phyloP scores from a whole-genome alignment of 2,329 filamentous ascomycete species.

The Calonectria honghensis region DNA sequence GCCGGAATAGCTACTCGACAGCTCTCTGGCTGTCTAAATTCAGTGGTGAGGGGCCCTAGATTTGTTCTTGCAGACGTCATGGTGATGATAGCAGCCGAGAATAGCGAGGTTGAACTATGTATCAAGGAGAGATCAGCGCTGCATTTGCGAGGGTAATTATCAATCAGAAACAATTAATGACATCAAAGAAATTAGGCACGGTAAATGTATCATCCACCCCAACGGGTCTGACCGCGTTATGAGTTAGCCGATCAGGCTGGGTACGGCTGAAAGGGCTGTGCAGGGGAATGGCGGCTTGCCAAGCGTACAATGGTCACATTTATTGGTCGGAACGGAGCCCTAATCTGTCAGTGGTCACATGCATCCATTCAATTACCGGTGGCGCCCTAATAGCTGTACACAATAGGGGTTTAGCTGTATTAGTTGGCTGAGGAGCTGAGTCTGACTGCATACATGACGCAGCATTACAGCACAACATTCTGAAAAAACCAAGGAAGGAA shows the following conservation, averaged over 20 bases:
- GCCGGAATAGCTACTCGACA: neutral
- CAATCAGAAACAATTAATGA: neutral
- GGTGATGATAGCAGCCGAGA: too few relatives aligned
- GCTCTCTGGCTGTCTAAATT: neutral
- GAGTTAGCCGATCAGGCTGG: neutral
- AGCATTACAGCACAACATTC: neutral
- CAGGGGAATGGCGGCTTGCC: neutral
- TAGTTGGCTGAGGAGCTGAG: neutral
- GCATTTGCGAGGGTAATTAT: too few relatives aligned
- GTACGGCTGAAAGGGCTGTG: neutral
- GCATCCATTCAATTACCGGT: neutral
- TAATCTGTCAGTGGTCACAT: too few relatives aligned
- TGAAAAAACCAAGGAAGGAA: neutral
- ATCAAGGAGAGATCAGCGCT: too few relatives aligned
- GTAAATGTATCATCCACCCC: neutral
- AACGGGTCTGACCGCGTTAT: neutral
- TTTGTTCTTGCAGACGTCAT: conserved; percentile 10
- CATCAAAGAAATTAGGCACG: too few relatives aligned
- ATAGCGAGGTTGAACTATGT: too few relatives aligned
- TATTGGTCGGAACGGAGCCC: neutral
- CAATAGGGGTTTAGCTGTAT: neutral
- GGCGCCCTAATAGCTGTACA: conserved; percentile 4
- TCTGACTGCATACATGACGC: neutral
- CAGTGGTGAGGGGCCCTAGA: neutral
- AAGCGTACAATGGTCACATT: neutral